These are phyloP conservation scores for Chenopodium suecicum DNA, from an alignment of 148 eudicot genomes.

Conservation along the genomic window DNA sequence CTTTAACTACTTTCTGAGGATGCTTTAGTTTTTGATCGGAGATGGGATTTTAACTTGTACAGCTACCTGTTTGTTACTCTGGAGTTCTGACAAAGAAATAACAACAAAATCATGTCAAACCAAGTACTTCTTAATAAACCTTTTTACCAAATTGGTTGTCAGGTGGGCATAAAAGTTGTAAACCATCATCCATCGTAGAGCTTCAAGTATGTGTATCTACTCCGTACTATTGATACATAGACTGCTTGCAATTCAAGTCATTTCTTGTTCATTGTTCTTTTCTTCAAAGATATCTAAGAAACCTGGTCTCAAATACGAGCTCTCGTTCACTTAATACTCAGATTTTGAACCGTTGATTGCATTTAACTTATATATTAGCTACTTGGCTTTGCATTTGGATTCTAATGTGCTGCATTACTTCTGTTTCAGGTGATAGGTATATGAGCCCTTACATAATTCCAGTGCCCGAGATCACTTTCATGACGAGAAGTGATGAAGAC, in stretches of 20 bases:
- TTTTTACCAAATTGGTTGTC: neutral
- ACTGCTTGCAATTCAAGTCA: neutral
- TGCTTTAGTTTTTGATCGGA: neutral
- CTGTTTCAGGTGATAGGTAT: conserved; percentile 60
- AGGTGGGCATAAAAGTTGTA: neutral
- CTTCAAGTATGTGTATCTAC: neutral
- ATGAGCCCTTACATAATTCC: conserved; percentile 78
- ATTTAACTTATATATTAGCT: neutral
- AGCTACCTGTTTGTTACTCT: neutral
- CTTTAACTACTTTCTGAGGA: neutral
- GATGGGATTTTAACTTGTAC: neutral
- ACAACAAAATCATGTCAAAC: neutral
- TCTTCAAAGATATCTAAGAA: neutral
- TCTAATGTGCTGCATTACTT: conserved; percentile 7
- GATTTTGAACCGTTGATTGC: neutral
- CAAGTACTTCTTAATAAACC: neutral
- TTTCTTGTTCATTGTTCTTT: neutral
- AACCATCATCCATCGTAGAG: neutral
- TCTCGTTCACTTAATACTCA: neutral
- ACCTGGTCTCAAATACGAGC: neutral
- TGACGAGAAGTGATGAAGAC: conserved; percentile 65
- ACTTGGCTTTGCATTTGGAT: neutral
- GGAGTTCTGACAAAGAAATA: neutral
- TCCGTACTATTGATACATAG: neutral
- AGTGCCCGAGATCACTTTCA: conserved; percentile 70